These are phyloP conservation scores for Botrytis deweyae DNA, from an alignment of 2,329 filamentous ascomycete species.

Conservation along the genomic window DNA sequence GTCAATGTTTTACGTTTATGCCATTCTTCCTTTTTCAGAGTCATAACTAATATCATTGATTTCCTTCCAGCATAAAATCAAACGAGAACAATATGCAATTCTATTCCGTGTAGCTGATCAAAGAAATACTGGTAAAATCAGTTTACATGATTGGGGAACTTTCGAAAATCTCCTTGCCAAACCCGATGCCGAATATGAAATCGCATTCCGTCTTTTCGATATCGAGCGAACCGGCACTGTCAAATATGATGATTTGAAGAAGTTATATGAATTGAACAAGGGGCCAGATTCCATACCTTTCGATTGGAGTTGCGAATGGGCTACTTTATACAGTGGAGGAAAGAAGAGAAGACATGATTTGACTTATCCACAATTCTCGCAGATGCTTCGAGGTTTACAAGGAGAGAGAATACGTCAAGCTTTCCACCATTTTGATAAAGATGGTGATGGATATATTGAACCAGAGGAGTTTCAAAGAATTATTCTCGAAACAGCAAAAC, in stretches of 20 bases:
- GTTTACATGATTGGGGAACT: conserved; percentile 80
- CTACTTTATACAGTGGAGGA: conserved; percentile 85
- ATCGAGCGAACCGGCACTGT: conserved; percentile 79
- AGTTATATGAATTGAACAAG: conserved; percentile 85
- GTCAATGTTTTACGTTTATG: conserved; percentile 41
- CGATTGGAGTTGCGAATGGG: conserved; percentile 97
- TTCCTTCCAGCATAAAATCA: conserved; percentile 82
- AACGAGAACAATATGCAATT: conserved; percentile 90
- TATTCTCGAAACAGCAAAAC: conserved; percentile 85
- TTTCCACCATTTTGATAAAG: conserved; percentile 87
- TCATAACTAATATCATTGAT: conserved; percentile 29
- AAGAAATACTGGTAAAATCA: conserved; percentile 69
- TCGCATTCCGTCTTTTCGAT: conserved; percentile 96
- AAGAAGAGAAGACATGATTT: conserved; percentile 86
- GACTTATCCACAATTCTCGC: conserved; percentile 94
- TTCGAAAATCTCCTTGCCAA: conserved; percentile 94
- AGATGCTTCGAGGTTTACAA: conserved; percentile 95
- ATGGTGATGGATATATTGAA: conserved; percentile 92
- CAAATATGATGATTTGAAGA: conserved; percentile 85
- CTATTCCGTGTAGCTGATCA: conserved; percentile 91
- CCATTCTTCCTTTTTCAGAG: no score
- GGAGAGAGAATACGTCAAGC: conserved; percentile 95
- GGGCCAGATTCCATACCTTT: conserved; percentile 83
- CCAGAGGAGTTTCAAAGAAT: conserved; percentile 96
- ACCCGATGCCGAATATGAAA: conserved; percentile 97